Evolutionary conservation across 2,329 filamentous ascomycete species (phyloP), one percentile per base, ranked within the genome.

Genomic region (Sporothrix brasiliensis): DNA sequence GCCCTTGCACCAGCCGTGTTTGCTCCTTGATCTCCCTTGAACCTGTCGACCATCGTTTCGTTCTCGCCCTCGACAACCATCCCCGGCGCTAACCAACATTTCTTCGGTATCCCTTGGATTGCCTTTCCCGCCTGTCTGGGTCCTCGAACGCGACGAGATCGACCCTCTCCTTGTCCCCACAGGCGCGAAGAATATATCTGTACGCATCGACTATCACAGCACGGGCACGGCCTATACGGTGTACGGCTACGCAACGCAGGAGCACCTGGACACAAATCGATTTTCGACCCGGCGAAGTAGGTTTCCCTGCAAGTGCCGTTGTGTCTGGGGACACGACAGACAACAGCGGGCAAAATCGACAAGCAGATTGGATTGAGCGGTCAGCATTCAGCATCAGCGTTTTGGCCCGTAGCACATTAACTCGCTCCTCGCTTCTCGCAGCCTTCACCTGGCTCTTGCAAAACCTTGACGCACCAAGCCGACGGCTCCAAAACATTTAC

Each of bases 131-230:
- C 14, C 56, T 21, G 7, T 30, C 21, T 49, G 9, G 24, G n/a
- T 47, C 61, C 44, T 65, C 21, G 30, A 65, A 34, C 61, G 44
- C 61, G 61, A 65, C 61, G 61, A 65, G 41, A 50, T 50, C 61
- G 34, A 44, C 60, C 44, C 60, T 65, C 41, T 65, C 41, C 39
- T 41, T 34, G 44, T 27, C 60, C 27, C 60, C 60, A 34, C 60
- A 65, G 21, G 10, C 56, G 44, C 61, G 61, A 44, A 65, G 44
- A 65, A 50, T 50, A 65, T 65, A 65, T 47, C 11, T 61, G n/a
- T 58, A 56, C 30, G 14, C 27, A 39, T n/a, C 27, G 13, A 3
- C 10, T 56, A 34, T 44, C 53, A 9, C 3, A 10, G 30, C 34
- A 39, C 54, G 16, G 54, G 47, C n/a, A 49, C 47, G 16, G 16